Percentiles rank a stretch among this genome's conserved stretches.
phyloP scores from a whole-genome alignment of 179 eudicot species.

The Spinacia oleracea region DNA sequence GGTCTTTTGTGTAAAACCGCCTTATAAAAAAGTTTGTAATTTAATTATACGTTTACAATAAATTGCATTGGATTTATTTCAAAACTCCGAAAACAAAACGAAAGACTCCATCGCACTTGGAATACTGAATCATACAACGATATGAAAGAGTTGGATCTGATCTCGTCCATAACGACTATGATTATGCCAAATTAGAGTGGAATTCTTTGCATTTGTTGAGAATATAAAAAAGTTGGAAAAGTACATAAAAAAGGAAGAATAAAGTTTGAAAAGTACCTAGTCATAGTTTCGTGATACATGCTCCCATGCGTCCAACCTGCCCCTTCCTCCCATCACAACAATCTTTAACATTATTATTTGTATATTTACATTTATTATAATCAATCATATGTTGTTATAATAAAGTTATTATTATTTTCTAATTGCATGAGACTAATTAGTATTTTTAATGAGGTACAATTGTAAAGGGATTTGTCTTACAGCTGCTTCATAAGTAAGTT shows the following conservation, averaged over 20 bases:
- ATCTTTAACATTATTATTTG: neutral
- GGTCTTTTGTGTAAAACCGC: too few relatives aligned
- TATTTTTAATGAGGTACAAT: neutral
- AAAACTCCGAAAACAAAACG: too few relatives aligned
- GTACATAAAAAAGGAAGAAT: neutral
- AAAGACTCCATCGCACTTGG: too few relatives aligned
- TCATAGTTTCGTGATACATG: constrained; percentile 3
- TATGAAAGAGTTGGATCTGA: too few relatives aligned
- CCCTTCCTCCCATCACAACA: neutral
- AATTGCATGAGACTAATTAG: neutral
- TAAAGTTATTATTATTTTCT: neutral
- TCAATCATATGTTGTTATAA: neutral
- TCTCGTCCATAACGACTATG: too few relatives aligned
- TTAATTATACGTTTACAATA: too few relatives aligned
- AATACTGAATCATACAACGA: too few relatives aligned
- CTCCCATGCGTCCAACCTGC: constrained; percentile 11
- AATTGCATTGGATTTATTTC: too few relatives aligned
- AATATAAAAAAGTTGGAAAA: neutral
- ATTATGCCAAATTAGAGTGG: too few relatives aligned
- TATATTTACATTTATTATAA: neutral
- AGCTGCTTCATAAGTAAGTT: neutral
- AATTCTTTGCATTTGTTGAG: neutral
- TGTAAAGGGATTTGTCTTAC: neutral
- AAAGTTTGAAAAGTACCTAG: neutral
- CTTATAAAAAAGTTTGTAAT: too few relatives aligned